Evolutionary conservation across 1,139 yeast species (phyloP).

Genomic region (Candida buenavistaensis): DNA sequence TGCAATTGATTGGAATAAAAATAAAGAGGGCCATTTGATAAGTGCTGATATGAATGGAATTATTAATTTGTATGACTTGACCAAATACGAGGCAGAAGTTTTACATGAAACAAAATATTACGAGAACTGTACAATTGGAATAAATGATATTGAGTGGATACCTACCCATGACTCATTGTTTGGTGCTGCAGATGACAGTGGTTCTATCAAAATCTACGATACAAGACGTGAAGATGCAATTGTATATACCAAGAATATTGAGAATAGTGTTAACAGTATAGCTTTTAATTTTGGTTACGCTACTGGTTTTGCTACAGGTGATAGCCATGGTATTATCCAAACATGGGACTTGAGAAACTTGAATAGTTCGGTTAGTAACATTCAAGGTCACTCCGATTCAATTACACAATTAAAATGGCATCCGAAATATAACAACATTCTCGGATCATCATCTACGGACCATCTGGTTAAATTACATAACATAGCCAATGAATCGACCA

Average conservation of each 20-base stretch:
- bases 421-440: conserved; percentile 54
- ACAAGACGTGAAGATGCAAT: conserved; percentile 31
- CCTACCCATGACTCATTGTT: conserved; percentile 59
- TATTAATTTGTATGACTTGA: conserved; percentile 36
- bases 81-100: conserved; percentile 18
- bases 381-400: conserved; percentile 55
- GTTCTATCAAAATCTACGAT: conserved; percentile 51
- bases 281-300: conserved; percentile 60
- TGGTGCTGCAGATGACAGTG: conserved; percentile 58
- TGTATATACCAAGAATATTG: conserved; percentile 26
- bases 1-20: conserved; percentile 48
- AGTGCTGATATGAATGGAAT: conserved; percentile 40
- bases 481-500: conserved; percentile 47
- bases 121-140: conserved; percentile 30
- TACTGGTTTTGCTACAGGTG: conserved; percentile 66
- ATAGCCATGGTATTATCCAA: conserved; percentile 55
- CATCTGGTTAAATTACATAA: conserved; percentile 74
- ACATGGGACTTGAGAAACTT: conserved; percentile 71
- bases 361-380: conserved; percentile 16
- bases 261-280: conserved; percentile 61
- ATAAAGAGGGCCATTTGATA: conserved; percentile 35
- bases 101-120: conserved; percentile 14
- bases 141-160: conserved; percentile 65
- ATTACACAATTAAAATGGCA: conserved; percentile 81
- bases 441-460: conserved; percentile 78